Conservation (phyloP, 108 stramenopile genomes). For the Stephanodiscus triporus region DNA sequence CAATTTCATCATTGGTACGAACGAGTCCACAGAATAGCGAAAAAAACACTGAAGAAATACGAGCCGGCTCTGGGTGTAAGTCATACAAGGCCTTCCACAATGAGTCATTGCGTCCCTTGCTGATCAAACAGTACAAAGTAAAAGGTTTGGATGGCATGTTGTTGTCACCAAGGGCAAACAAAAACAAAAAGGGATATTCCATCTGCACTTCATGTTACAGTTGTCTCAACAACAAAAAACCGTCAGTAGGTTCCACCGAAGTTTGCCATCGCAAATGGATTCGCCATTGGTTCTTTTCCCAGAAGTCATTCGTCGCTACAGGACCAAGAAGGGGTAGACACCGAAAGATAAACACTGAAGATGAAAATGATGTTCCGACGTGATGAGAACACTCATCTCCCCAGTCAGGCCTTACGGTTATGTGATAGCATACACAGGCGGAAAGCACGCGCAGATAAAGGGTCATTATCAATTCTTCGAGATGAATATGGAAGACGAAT, state of each 20-base stretch:
- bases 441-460: not conserved
- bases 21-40: not conserved
- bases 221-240: not conserved
- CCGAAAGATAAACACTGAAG: not conserved
- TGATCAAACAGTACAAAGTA: not conserved
- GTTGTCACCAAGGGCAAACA: not conserved
- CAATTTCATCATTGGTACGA: not conserved
- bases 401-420: not conserved
- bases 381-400: not conserved
- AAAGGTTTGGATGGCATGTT: not conserved
- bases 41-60: not conserved
- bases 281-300: not conserved
- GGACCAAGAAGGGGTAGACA: too few relatives aligned
- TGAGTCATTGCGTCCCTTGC: not conserved
- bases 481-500: too few relatives aligned
- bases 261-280: not conserved
- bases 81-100: not conserved
- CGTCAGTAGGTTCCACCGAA: not conserved
- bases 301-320: not conserved
- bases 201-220: not conserved
- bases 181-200: not conserved
- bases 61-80: not conserved
- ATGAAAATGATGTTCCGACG: not conserved
- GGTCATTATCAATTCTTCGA: too few relatives aligned
- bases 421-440: conserved; percentile 4